Evolutionary conservation across 1,284 basidiomycete species (phyloP), one percentile per base, ranked within the genome.

Genomic region (Xerocomus nothofagi): DNA sequence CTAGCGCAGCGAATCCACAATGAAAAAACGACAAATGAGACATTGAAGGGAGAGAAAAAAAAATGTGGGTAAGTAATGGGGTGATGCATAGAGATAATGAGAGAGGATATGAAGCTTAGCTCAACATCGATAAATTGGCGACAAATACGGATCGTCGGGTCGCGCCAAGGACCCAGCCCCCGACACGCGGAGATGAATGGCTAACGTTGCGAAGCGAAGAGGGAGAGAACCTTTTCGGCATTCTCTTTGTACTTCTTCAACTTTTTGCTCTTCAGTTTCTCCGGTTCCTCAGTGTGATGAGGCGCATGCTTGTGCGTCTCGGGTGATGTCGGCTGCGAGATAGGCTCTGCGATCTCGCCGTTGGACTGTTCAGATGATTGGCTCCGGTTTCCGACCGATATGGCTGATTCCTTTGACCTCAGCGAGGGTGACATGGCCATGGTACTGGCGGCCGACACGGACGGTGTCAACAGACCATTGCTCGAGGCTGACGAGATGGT

Each of bases 221-320:
- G 73, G 27, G 87, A 87, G 53, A 90, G 76, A 50, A 91, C 77
- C 62, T 89, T 89, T 73, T 89, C 88, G 11, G 87, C 86, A 51
- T 84, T 86, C 66, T 88, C 82, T 69, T 88, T 89, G 71, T 88
- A 88, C 71, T 82, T 89, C 76, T 86, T 87, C 69, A 88, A 66
- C 67, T 86, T 88, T 73, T 81, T 88, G 61, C 70, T 82, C 76
- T 79, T 84, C 49, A 71, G 68, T 61, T 79, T 79, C 68, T 82
- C 80, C 17, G 73, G 71, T 41, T 78, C 78, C 31, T 73, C 71
- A 14, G 55, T 51, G 7, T 63, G 59, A 32, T 69, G 56, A 40
- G 56, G 49, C 8, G 39, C 27, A 24, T 56, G 57, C 52, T 66
- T 73, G 24, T 66, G 61, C 3, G 66, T 71, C 50, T 76, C 74